Base-by-base conservation (phyloP, 2,329 filamentous ascomycete species). In the Xylaria hypoxylon region DNA sequence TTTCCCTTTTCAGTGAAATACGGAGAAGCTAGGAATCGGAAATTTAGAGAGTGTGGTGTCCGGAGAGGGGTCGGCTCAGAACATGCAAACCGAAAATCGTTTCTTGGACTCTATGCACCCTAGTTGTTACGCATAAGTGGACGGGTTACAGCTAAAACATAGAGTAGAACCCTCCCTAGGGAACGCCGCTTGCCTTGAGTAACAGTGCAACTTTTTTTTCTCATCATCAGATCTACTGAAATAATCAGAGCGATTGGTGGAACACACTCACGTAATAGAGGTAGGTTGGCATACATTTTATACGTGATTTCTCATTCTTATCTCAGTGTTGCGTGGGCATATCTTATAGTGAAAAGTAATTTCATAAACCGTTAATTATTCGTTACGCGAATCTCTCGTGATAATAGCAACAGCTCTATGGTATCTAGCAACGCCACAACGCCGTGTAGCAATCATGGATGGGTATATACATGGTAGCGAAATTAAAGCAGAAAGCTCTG, bases 401-500 rank as follows among this genome's bases (percentile, higher is more conserved):
- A 64, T 45, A 28, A 19, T 38, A 33, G n/a, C 50, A 40, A 35
- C 13, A 53, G 15, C n/a, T 53, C 61, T 44, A 62, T 69, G 67
- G 67, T 69, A 69, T 69, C 67, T 62, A 67, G 48, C 13, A 69
- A 69, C 67, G 61, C 67, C 67, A 2, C n/a, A 60, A 69, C 67
- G 42, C 67, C 67, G 28, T 26, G 17, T 52, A 58, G 44, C 19
- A 62, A 42, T 17, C 40, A 53, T 33, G 45, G 10, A 42, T 51
- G 38, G 19, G 38, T 65, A 65, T 55, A 55, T 62, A 65, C 45
- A 59, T 48, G 17, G 7, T 7, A 55, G 17, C 19, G 28, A 44
- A 35, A 44, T 50, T 74, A 88, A 17, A 89, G 77, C 65, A 82
- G 82, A 55, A 87, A 79, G 64, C 83, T 85, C 78, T 91, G 87